Base-by-base conservation (phyloP, 75 land plant species). In the Cryptomeria japonica region DNA sequence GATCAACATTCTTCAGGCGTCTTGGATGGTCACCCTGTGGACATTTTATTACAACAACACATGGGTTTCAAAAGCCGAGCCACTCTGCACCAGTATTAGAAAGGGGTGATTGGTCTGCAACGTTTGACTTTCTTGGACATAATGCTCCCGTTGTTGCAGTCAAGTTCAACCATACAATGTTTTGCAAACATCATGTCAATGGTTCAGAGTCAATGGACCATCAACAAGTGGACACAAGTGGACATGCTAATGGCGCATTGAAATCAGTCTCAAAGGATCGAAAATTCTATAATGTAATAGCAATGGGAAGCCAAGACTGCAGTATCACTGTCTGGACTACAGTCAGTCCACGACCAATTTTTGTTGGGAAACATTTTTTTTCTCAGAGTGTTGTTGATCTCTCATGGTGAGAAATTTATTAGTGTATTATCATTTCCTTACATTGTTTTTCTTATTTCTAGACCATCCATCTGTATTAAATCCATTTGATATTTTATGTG, bases 11-110 rank as follows among this genome's bases (percentile, higher is more conserved):
- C 88, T 97, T 97, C 73, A 95, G 99, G 87, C 95, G 99, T 46
- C 95, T 98, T 88, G 96, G 94, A 14, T 98, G 99, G 99, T 98
- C 99, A n/a, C 99, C 99, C 58, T 98, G 99, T 91, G 99, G 99
- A 76, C 99, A 98, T 92, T 98, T 97, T 88, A 95, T 97, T 51
- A 96, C 97, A 13, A 98, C 99, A 5, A 98, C 99, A 83, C 97
- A 98, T 91, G 99, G 99, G 22, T 98, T 94, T 86, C 99, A 98
- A 46, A 97, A 97, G 90, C 99, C 99, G 0, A 93, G 95, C 56
- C 99, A 98, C 84, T 96, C 99, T 87, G 99, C 99, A 38, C 99
- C 98, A 55, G 99, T 98, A 31, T 88, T 98, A 39, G 99, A 97
- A 87, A 93, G 99, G 90, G 99, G 99, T 12, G 99, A 98, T 75